Evolutionary conservation across 78 protist genomes (phyloP).

Genomic region (Cavenderia fasciculata): DNA sequence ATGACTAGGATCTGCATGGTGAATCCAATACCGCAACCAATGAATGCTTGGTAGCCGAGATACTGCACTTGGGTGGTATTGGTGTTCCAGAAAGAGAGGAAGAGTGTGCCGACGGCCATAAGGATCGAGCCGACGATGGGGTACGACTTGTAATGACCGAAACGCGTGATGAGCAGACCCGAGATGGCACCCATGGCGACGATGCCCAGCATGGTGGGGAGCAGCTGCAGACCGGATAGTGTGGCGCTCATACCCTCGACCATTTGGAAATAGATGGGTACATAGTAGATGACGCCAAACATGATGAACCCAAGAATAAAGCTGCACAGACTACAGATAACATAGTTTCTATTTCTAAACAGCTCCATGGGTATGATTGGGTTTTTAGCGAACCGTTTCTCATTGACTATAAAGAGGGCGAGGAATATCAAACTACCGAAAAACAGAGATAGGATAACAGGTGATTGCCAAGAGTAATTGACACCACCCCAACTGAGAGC

Average conservation of each 20-base stretch:
- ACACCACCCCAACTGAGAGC: constrained; percentile 78
- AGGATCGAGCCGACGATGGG: constrained; percentile 43
- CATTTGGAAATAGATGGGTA: constrained; percentile 76
- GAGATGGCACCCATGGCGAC: constrained; percentile 59
- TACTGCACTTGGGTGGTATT: constrained; percentile 22
- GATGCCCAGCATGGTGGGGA: constrained; percentile 71
- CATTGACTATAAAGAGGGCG: constrained; percentile 19
- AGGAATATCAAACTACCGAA: constrained; percentile 1
- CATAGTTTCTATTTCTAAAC: constrained; percentile 51
- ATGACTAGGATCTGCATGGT: constrained; percentile 74
- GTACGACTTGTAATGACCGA: constrained; percentile 67
- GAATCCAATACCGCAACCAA: constrained; percentile 78
- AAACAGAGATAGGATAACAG: constrained; percentile 47
- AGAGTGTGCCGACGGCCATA: constrained; percentile 32
- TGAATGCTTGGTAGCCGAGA: constrained; percentile 45
- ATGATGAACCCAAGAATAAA: constrained; percentile 70
- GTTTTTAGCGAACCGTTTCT: constrained; percentile 4
- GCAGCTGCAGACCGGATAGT: constrained; percentile 27
- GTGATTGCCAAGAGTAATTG: constrained; percentile 45
- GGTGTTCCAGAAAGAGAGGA: constrained; percentile 17
- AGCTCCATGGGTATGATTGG: constrained; percentile 75
- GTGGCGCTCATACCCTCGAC: constrained; percentile 64
- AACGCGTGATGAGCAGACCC: constrained; percentile 34
- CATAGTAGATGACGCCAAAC: constrained; percentile 74
- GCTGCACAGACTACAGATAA: constrained; percentile 5